Conservation (phyloP, 2,329 filamentous ascomycete genomes). For the Biscogniauxia marginata region DNA sequence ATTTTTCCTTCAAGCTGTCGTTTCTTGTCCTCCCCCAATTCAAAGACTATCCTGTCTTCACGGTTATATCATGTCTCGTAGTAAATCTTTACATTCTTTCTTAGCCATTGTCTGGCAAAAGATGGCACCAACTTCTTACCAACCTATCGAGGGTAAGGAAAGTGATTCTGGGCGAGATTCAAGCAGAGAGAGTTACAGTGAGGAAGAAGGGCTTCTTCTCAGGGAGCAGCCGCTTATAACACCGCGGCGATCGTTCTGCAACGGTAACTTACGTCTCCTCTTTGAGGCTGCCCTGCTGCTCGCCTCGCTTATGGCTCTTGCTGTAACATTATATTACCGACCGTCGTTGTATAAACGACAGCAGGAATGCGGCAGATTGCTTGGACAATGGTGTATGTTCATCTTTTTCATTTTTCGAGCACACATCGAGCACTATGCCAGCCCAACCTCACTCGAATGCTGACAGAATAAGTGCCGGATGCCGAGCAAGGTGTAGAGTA, state of each 20-base stretch:
- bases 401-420: too few species aligned
- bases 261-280: background rate
- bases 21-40: too few species aligned
- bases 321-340: background rate
- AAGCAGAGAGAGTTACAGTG: background rate
- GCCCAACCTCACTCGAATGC: too few species aligned
- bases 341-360: background rate
- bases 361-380: slow-evolving; percentile 1
- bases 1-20: too few species aligned
- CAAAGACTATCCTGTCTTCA: too few species aligned
- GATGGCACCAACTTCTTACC: background rate
- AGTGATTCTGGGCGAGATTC: background rate
- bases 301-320: background rate
- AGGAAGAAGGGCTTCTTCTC: background rate
- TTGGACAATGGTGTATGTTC: slow-evolving; percentile 3
- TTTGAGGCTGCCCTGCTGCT: background rate
- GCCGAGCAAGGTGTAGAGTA: slow-evolving; percentile 2
- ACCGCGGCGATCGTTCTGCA: background rate
- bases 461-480: slow-evolving; percentile 4
- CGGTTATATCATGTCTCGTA: too few species aligned
- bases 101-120: background rate
- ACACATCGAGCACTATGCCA: too few species aligned
- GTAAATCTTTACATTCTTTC: background rate
- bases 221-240: background rate
- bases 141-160: background rate